Evolutionary conservation across 345 rosid species (phyloP), one percentile per base, ranked within the genome.

Genomic region (Rhodamnia argentea): DNA sequence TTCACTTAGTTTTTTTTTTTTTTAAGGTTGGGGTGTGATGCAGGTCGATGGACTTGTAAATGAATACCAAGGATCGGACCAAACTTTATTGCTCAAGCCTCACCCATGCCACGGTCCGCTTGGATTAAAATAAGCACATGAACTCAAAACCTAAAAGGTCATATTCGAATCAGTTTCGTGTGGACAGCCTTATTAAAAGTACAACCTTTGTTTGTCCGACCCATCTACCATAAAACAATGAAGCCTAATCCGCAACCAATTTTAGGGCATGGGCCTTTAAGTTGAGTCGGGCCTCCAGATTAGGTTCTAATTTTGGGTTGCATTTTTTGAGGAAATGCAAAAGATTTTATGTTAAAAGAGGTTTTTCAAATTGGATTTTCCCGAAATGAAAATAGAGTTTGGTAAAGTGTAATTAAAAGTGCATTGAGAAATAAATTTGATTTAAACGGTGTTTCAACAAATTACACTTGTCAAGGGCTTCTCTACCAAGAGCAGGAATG

Each of bases 391-490:
- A 37, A 62, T 62, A 62, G 29, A 10, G n/a, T 29, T 15, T 29
- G 22, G 0, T 29, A 7, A 29, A 62, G 42, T 62, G 11, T 62
- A 16, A 29, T 27, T 62, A 14, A 62, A 62, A 62, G 5, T 62
- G 3, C 0, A 4, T 62, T 29, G 2, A 14, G 7, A 29, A 29
- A 62, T 13, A 14, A 62, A 13, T 62, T 62, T 14, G 0, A 0
- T 6, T 62, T 27, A 27, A 62, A 32, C 15, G 44, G 7, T 9
- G 0, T 70, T 70, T 70, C 47, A 1, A 70, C 10, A 16, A 32
- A 62, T 40, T 70, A 18, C 6, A 4, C 13, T 70, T 22, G 13
- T 64, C 13, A 64, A 32, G 16, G 5, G 44, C 24, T 64, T 16
- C 76, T 64, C 44, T 42, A 16, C 76, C 76, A 20, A 29, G 44